Evolutionary conservation across 2,329 filamentous ascomycete species (phyloP).

Genomic region (Nothophaeocryptopus gaeumannii): DNA sequence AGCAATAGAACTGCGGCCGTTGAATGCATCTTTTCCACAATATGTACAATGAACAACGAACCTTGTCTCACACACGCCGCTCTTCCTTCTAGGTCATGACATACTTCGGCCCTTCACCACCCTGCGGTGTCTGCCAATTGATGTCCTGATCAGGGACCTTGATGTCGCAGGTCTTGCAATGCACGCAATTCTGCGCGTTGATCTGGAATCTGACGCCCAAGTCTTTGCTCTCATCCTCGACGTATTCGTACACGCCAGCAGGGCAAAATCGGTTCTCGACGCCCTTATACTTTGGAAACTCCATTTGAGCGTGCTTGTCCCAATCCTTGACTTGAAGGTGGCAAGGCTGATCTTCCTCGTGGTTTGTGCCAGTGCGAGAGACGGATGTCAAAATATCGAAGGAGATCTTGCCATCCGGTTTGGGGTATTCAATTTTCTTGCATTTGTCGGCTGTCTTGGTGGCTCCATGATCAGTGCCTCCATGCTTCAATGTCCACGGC

Average conservation of each 20-base stretch:
- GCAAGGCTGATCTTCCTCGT: constrained; percentile 97
- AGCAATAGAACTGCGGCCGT: no score
- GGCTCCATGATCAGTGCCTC: constrained; percentile 69
- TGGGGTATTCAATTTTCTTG: constrained; percentile 90
- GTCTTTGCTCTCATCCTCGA: constrained; percentile 84
- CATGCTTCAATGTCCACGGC: constrained; percentile 92
- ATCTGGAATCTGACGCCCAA: constrained; percentile 95
- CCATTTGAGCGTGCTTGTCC: constrained; percentile 80
- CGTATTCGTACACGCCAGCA: constrained; percentile 95
- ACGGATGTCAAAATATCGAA: constrained; percentile 97
- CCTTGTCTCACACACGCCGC: background rate
- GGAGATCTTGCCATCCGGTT: constrained; percentile 89
- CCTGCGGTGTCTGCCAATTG: constrained; percentile 84
- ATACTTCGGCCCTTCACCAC: constrained; percentile 73
- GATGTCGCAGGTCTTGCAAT: constrained; percentile 99
- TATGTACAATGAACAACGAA: no score
- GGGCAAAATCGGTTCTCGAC: constrained; percentile 96
- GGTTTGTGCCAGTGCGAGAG: constrained; percentile 91
- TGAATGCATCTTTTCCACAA: no score
- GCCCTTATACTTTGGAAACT: constrained; percentile 85
- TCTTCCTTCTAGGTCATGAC: constrained; percentile 50
- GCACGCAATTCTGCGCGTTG: constrained; percentile 95
- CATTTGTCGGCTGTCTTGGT: constrained; percentile 78
- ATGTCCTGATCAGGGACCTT: constrained; percentile 97
- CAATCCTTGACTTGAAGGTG: constrained; percentile 94